Evolutionary conservation across 106 monocot genomes (phyloP), one percentile per base, ranked within the genome.

Genomic region (Allium cepa): DNA sequence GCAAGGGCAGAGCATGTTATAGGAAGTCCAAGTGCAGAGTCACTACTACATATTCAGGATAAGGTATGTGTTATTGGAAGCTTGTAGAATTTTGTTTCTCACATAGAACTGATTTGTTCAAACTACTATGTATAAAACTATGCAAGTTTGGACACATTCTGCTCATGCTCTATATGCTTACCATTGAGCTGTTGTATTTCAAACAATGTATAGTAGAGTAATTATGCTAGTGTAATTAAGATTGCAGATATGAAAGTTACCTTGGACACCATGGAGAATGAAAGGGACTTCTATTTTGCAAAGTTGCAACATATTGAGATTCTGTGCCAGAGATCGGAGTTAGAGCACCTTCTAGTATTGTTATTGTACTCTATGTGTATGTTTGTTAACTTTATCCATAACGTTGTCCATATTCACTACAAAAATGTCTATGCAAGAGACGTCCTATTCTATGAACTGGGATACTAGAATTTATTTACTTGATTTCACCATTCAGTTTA

Each of bases 331-430:
- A 82, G 77, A 27, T 79, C 90, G 71, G 90, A 88, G 58, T 50
- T 94, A 16, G 87, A 88, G 79, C 85, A 94, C 79, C 81, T 85
- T 47, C 87, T 85, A 49, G 94, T 94, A 91, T 61, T 17, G 26
- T 3, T 13, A 4, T 45, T 62, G 52, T 53, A 9, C 10, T 53
- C 0, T 13, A 53, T 9, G 10, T 53, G 13, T 53, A 9, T 53
- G 13, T 13, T 13, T 53, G 10, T 1, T 13, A 53, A 53, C 10
- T 53, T 53, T 13, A 53, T 53, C 9, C 13, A 22, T 53, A 53
- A 53, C 13, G 52, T 10, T 53, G 13, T 53, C 52, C 52, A 13
- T 10, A 53, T 53, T 13, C 52, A 10, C 52, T 13, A 53, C 13
- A 53, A 10, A 13, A 9, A 53, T 53, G 52, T 1, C 9, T 53